Conservation (phyloP, 208 protist species). For the Entamoeba histolytica region DNA sequence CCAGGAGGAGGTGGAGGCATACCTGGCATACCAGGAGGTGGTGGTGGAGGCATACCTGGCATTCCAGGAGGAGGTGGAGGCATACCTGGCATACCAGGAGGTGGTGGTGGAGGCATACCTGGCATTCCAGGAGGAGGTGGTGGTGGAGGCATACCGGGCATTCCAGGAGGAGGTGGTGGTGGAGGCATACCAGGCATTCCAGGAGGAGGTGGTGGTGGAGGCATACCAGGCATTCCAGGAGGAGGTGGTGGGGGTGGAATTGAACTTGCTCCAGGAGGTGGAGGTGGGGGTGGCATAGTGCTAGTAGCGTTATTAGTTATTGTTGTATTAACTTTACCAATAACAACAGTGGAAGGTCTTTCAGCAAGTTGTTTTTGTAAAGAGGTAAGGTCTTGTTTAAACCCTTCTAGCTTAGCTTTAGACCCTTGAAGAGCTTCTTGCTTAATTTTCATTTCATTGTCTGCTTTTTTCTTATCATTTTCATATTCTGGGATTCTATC, state of each 20-base stretch:
- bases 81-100: not conserved
- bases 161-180: not conserved
- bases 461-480: not conserved
- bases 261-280: not conserved
- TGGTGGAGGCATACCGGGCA: not conserved
- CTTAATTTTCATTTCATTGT: not conserved
- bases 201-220: not conserved
- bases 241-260: not conserved
- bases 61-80: not conserved
- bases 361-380: not conserved
- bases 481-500: not conserved
- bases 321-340: not conserved
- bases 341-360: not conserved
- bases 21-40: not conserved
- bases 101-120: not conserved
- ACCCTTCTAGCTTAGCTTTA: not conserved
- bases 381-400: not conserved
- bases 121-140: not conserved
- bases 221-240: not conserved
- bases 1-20: not conserved
- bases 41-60: not conserved
- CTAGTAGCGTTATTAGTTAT: not conserved
- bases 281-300: not conserved
- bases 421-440: not conserved
- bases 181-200: not conserved